These are phyloP conservation scores for Clitoria ternatea DNA, from an alignment of 306 rosid genomes.

Conservation along the genomic window DNA sequence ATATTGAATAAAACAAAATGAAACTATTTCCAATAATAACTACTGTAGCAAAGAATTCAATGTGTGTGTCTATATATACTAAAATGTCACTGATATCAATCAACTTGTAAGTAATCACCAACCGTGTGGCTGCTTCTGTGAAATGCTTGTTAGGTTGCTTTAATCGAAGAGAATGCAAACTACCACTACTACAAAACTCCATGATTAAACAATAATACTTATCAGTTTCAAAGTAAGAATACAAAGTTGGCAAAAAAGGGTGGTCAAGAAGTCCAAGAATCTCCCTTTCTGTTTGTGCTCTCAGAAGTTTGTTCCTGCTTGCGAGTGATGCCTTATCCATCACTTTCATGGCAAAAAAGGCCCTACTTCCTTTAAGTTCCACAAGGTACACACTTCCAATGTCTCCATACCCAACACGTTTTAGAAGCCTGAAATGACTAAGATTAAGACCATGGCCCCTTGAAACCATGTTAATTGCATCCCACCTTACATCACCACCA, in stretches of 20 bases:
- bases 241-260: conserved; percentile 84
- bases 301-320: conserved; percentile 73
- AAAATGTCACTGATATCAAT: not conserved
- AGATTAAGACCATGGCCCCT: conserved; percentile 47
- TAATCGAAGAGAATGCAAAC: conserved; percentile 68
- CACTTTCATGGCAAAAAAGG: conserved; percentile 77
- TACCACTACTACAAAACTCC: conserved; percentile 87
- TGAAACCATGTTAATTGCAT: conserved; percentile 56
- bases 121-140: conserved; percentile 88
- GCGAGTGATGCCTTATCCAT: conserved; percentile 85
- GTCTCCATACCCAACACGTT: conserved; percentile 82
- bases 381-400: conserved; percentile 83
- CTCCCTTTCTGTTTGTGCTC: conserved; percentile 87
- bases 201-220: conserved; percentile 73
- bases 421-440: conserved; percentile 62
- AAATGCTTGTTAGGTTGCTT: conserved; percentile 76
- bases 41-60: not conserved
- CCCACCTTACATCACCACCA: conserved; percentile 88
- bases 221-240: conserved; percentile 72
- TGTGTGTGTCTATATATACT: not conserved
- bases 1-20: not conserved
- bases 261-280: conserved; percentile 91
- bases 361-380: conserved; percentile 53
- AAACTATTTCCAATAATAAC: too few relatives aligned
- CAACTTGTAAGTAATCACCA: conserved; percentile 28